phyloP scores from a whole-genome alignment of 202 grass and related monocot genomes.

The Bolboschoenoplectus hybrid region DNA sequence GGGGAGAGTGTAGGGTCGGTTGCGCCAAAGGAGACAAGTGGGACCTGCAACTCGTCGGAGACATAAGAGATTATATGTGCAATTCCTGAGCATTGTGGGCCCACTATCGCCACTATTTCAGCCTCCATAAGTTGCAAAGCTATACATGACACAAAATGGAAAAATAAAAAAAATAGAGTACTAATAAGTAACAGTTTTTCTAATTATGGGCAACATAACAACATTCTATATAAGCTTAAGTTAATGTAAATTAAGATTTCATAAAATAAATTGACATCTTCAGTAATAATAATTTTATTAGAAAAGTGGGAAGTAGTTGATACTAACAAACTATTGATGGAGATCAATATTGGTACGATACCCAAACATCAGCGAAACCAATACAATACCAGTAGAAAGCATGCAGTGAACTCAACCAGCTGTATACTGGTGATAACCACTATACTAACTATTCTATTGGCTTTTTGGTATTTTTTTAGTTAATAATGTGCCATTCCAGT shows the following conservation, averaged over 20 bases:
- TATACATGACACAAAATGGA: constrained; percentile 41
- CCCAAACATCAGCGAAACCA: background rate
- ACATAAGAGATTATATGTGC: constrained; percentile 79
- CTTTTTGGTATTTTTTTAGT: background rate
- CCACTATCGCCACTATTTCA: constrained; percentile 80
- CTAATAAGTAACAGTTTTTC: background rate
- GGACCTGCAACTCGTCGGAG: constrained; percentile 77
- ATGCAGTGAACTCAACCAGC: background rate
- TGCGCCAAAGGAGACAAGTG: constrained; percentile 71
- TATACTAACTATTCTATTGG: background rate
- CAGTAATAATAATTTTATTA: background rate
- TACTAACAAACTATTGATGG: background rate
- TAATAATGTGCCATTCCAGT: background rate
- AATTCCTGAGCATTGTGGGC: constrained; percentile 79
- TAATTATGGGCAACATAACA: background rate
- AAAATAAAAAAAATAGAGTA: background rate
- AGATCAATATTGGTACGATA: background rate
- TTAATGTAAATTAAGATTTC: background rate
- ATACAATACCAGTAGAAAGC: background rate
- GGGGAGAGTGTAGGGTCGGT: constrained; percentile 83
- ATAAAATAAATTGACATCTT: constrained; percentile 9
- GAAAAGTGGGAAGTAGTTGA: background rate
- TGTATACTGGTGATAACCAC: background rate
- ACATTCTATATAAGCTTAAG: background rate
- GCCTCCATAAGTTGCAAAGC: constrained; percentile 88